Conservation (phyloP, 306 rosid species). For the Trichosanthes truncata region DNA sequence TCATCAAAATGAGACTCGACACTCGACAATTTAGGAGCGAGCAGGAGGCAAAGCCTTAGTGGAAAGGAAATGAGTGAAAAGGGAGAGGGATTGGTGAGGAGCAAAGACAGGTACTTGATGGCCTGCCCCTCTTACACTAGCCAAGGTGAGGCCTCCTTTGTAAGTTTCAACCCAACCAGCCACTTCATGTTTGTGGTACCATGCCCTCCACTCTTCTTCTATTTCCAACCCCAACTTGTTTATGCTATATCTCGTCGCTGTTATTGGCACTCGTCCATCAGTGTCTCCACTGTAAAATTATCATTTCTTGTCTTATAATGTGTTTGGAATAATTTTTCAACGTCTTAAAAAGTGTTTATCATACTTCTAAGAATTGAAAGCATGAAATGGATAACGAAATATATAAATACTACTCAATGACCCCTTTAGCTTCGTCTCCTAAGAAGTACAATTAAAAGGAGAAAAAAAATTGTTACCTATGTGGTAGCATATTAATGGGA, state of each 20-base stretch:
- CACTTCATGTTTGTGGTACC: slow-evolving; percentile 41
- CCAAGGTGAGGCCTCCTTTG: slow-evolving; percentile 44
- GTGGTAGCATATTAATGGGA: no score
- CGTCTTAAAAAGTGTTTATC: no score
- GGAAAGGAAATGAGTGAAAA: slow-evolving; percentile 46
- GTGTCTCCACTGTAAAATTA: slow-evolving; percentile 46
- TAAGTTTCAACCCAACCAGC: slow-evolving; percentile 54
- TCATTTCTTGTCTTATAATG: background rate
- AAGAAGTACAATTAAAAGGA: no score
- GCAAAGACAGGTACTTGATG: slow-evolving; percentile 49
- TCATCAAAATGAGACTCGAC: background rate
- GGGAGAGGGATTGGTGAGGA: slow-evolving; percentile 43
- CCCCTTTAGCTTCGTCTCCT: no score
- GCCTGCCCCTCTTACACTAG: slow-evolving; percentile 69
- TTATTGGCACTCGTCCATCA: slow-evolving; percentile 57
- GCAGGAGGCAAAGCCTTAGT: slow-evolving; percentile 30
- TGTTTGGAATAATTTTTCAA: no score
- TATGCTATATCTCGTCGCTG: slow-evolving; percentile 53
- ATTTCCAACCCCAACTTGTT: slow-evolving; percentile 30
- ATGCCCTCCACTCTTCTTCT: slow-evolving; percentile 43
- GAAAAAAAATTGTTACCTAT: no score
- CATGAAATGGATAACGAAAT: no score
- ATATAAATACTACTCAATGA: no score
- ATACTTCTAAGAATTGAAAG: no score
- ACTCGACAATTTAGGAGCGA: background rate